Evolutionary conservation across 2,329 filamentous ascomycete species (phyloP).

Genomic region (Trichophyton schoenleinii): DNA sequence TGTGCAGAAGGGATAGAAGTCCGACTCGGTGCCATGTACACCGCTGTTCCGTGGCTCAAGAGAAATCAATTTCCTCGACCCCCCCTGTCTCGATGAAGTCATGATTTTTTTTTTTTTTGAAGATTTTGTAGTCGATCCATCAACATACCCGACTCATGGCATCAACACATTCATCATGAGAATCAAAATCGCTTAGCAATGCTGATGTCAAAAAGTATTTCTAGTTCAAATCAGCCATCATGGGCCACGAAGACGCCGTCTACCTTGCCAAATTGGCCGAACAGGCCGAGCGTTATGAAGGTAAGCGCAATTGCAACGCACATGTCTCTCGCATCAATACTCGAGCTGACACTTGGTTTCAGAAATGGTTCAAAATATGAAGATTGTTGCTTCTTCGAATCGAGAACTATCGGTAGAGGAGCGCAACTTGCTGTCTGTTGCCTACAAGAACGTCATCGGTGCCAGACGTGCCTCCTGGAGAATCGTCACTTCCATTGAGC

Average conservation of each 20-base stretch:
- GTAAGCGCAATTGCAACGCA: constrained; percentile 38
- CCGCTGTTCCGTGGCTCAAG: neutral
- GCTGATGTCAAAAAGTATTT: constrained; percentile 5
- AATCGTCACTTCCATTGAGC: constrained; percentile 96
- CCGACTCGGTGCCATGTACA: neutral
- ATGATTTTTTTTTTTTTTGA: neutral
- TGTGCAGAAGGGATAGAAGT: neutral
- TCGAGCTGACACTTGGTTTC: constrained; percentile 19
- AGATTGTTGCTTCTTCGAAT: constrained; percentile 83
- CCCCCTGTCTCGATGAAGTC: constrained; percentile 2
- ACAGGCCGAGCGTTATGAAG: constrained; percentile 99
- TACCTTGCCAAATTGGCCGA: constrained; percentile 99
- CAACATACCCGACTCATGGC: neutral
- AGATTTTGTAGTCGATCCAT: neutral
- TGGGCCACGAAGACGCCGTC: constrained; percentile 99
- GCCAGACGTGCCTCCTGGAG: constrained; percentile 94
- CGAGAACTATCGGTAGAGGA: constrained; percentile 80
- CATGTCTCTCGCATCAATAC: neutral
- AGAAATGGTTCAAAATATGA: constrained; percentile 99
- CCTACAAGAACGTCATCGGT: constrained; percentile 98
- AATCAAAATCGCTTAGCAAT: neutral
- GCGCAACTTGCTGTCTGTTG: constrained; percentile 92
- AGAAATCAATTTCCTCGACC: neutral
- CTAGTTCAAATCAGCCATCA: constrained; percentile 44
- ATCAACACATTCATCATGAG: neutral